phyloP scores from a whole-genome alignment of 768 basidiomycete genomes.

The Tulasnella sp. region DNA sequence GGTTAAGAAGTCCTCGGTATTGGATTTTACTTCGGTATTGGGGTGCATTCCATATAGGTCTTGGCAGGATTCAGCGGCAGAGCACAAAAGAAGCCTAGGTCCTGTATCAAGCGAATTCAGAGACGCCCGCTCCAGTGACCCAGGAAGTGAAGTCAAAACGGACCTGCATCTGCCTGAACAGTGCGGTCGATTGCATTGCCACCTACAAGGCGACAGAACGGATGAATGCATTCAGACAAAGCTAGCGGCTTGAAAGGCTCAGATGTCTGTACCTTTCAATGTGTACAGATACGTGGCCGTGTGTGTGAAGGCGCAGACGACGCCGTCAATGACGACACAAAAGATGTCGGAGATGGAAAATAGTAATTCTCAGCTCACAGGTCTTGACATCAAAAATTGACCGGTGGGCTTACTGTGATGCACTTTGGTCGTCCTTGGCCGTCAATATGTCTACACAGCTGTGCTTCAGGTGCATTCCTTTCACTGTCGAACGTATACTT shows the following conservation, averaged over 20 bases:
- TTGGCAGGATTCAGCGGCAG: slow-evolving; percentile 52
- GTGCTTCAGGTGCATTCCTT: slow-evolving; percentile 43
- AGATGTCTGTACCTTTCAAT: too few relatives aligned
- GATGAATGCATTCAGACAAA: too few relatives aligned
- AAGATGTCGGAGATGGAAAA: too few relatives aligned
- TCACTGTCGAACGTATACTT: slow-evolving; percentile 53
- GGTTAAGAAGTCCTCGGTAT: too few relatives aligned
- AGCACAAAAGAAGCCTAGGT: slow-evolving; percentile 56
- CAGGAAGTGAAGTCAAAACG: slow-evolving; percentile 9
- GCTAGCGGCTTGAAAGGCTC: too few relatives aligned
- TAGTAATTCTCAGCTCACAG: too few relatives aligned
- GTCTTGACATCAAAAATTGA: neutral
- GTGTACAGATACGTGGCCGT: too few relatives aligned
- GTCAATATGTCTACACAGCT: slow-evolving; percentile 40
- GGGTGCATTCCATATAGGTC: slow-evolving; percentile 60
- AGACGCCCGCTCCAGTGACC: neutral
- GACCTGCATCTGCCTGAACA: slow-evolving; percentile 68
- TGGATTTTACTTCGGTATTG: slow-evolving; percentile 31
- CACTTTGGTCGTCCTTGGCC: slow-evolving; percentile 36
- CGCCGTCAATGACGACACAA: neutral
- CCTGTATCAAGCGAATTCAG: slow-evolving; percentile 30
- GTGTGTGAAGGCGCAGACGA: too few relatives aligned
- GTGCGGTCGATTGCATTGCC: slow-evolving; percentile 47
- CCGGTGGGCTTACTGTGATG: slow-evolving; percentile 35
- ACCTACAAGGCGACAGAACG: slow-evolving; percentile 37